Conservation (phyloP, 495 filamentous ascomycete genomes). For the Aspergillus haitiensis region DNA sequence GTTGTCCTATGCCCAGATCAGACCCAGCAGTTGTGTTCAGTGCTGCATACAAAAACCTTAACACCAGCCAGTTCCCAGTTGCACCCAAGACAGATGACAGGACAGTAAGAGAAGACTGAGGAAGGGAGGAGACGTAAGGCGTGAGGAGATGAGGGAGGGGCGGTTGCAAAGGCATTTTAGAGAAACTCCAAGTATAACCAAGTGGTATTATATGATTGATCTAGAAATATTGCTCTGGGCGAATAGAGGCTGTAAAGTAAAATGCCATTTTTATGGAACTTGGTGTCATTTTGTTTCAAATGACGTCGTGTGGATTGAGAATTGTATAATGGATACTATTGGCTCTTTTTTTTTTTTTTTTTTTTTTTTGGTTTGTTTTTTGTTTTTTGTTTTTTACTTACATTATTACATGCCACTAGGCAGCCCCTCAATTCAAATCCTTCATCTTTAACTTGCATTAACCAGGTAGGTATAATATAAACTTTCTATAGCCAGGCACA, state of each 20-base stretch:
- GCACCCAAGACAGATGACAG: conserved; percentile 72
- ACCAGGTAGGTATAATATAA: no score
- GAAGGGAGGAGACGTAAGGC: conserved; percentile 56
- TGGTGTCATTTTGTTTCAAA: conserved; percentile 1
- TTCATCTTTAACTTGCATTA: no score
- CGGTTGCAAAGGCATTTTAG: conserved; percentile 49
- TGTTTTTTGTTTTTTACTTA: not conserved
- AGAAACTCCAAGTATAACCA: not conserved
- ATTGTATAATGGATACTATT: not conserved
- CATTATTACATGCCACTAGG: no score
- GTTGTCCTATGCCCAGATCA: conserved; percentile 25
- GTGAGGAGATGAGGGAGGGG: conserved; percentile 67
- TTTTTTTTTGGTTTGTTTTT: not conserved
- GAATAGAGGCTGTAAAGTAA: no score
- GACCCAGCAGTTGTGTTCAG: conserved; percentile 36
- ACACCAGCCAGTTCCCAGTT: conserved; percentile 71
- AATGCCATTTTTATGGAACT: not conserved
- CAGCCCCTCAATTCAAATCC: no score
- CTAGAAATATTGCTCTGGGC: no score
- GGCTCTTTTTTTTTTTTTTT: not conserved
- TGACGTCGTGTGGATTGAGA: conserved; percentile 11
- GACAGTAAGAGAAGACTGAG: conserved; percentile 60
- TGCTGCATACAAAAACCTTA: conserved; percentile 61
- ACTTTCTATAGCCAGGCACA: no score
- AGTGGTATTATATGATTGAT: not conserved